Evolutionary conservation across 2,329 filamentous ascomycete genomes (phyloP).

Genomic region (Ceratocystis harringtonii): DNA sequence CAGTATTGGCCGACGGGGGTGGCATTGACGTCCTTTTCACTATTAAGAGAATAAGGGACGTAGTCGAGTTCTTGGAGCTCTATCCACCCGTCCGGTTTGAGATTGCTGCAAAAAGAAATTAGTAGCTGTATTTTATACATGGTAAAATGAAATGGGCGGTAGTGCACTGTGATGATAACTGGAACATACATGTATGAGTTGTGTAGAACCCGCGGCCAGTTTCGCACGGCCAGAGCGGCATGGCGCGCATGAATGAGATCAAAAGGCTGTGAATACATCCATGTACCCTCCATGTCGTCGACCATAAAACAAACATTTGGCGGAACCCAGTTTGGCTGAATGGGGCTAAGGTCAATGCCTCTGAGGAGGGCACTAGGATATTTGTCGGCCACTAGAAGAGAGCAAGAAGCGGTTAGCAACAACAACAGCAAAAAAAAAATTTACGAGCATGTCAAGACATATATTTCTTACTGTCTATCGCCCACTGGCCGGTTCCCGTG

Average conservation of each 20-base stretch:
- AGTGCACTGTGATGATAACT: background rate
- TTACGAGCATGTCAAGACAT: conserved; percentile 15
- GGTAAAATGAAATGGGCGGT: background rate
- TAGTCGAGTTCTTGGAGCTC: conserved; percentile 41
- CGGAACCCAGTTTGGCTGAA: conserved; percentile 40
- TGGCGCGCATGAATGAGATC: conserved; percentile 48
- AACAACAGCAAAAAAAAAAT: conserved; percentile 15
- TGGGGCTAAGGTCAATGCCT: conserved; percentile 43
- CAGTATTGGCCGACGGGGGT: conserved; percentile 35
- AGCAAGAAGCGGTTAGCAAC: conserved; percentile 20
- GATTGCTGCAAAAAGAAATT: conserved; percentile 26
- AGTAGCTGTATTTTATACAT: background rate
- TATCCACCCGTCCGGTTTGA: conserved; percentile 40
- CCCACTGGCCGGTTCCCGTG: conserved; percentile 45
- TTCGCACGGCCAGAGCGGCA: conserved; percentile 39
- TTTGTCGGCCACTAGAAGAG: conserved; percentile 24
- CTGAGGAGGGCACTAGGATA: conserved; percentile 33
- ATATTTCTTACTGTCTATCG: conserved; percentile 33
- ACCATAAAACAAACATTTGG: conserved; percentile 42
- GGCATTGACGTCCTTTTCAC: conserved; percentile 26
- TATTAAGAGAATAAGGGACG: conserved; percentile 31
- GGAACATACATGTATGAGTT: conserved; percentile 32
- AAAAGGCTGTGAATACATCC: conserved; percentile 40
- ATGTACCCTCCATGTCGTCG: conserved; percentile 42
- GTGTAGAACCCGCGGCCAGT: conserved; percentile 37